Evolutionary conservation across 768 basidiomycete species (phyloP).

Genomic region (Leccinum disarticulatum): DNA sequence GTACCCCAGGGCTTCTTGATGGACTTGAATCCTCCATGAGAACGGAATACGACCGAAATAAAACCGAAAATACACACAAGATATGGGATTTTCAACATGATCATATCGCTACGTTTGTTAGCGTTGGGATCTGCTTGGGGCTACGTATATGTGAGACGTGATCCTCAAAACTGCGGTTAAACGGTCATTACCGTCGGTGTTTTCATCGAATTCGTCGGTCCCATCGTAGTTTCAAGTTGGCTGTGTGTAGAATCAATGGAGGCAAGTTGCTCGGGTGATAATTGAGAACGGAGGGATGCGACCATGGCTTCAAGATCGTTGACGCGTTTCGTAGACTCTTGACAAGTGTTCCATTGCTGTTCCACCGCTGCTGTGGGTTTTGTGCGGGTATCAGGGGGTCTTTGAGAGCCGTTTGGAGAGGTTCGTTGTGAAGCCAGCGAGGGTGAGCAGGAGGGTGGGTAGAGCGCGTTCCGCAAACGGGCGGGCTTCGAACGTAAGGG

Average conservation of each 20-base stretch:
- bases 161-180: not conserved
- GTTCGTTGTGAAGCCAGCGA: too few relatives aligned
- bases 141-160: constrained; percentile 14
- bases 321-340: constrained; percentile 14
- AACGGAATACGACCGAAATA: not conserved
- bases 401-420: too few relatives aligned
- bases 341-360: constrained; percentile 10
- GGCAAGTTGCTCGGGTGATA: constrained; percentile 22
- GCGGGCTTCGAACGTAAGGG: too few relatives aligned
- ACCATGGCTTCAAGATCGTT: constrained; percentile 20
- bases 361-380: constrained; percentile 5
- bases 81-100: constrained; percentile 24
- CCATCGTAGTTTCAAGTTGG: not conserved
- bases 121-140: constrained; percentile 4
- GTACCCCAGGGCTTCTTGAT: not conserved
- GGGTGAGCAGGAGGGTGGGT: too few relatives aligned
- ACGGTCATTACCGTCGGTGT: constrained; percentile 13
- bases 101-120: constrained; percentile 21
- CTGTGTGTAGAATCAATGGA: constrained; percentile 9
- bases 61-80: constrained; percentile 13
- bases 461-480: too few relatives aligned
- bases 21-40: constrained; percentile 4
- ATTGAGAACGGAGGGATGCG: constrained; percentile 15
- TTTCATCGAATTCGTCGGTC: not conserved
- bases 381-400: too few relatives aligned